Conservation (phyloP, 345 rosid genomes). For the Hibiscus trionum region DNA sequence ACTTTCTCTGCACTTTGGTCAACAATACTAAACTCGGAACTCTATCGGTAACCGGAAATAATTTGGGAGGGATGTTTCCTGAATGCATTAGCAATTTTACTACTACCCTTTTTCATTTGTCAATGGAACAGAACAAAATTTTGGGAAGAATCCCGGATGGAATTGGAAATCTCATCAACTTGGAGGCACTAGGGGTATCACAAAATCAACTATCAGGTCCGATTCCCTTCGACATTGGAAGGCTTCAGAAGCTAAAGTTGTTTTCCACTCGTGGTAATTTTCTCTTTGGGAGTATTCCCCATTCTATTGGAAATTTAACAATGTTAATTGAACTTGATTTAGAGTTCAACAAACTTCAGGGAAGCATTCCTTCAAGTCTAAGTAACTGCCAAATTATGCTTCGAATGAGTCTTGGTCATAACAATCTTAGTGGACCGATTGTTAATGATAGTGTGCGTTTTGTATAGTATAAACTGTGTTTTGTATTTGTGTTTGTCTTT, state of each 20-base stretch:
- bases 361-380: neutral
- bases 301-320: neutral
- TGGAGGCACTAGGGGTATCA: neutral
- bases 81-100: conserved; percentile 15
- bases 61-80: conserved; percentile 16
- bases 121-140: neutral
- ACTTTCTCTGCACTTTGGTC: conserved; percentile 11
- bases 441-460: too few species aligned
- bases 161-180: neutral
- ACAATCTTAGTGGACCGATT: neutral
- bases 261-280: neutral
- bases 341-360: neutral
- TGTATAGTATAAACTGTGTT: too few species aligned
- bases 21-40: conserved; percentile 2
- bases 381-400: neutral
- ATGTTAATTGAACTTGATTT: neutral
- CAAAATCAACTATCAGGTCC: neutral
- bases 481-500: too few species aligned
- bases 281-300: neutral
- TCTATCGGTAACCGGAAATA: neutral
- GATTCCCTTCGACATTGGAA: neutral
- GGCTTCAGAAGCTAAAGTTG: neutral
- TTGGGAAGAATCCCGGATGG: conserved; percentile 12
- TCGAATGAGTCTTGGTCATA: neutral
- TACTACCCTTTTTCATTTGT: neutral